Base-by-base conservation (phyloP, 1,284 basidiomycete species). In the Thelephora terrestris region DNA sequence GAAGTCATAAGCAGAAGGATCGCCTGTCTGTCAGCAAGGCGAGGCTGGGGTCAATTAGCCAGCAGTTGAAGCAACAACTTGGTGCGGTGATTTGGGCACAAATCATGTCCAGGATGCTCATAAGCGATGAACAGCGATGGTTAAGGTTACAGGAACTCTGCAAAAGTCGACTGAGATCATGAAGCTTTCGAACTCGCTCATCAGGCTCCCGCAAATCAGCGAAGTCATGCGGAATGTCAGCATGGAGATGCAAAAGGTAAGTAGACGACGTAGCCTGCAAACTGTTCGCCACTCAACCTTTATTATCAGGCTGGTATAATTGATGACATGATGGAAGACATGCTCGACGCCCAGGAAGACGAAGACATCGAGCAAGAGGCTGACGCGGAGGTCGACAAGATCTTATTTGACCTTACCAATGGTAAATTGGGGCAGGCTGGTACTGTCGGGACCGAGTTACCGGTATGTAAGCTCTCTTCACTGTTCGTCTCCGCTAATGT, bases 91-190 rank as follows among this genome's bases (percentile, higher is more conserved):
- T 25, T 54, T 36, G 51, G 47, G 17, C 10, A 12, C 35, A 44
- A 37, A 12, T 10, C 12, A 29, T 10, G 32, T 50, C n/a, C 20
- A 14, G 12, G 20, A 5, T 7, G n/a, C 39, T 42, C 9, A 42
- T 7, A 21, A 20, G 7, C 23, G 17, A 40, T 39, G 12, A 25
- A 27, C 18, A 98, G 96, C 96, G 0, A 92, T 98, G 87, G 71
- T 86, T 58, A 99, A 99, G 70, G 91, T 99, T 37, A 98, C 96
- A 2, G 96, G 96, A 7, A 82, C 91, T 20, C 73, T 99, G 57
- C 93, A 97, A 69, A 98, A 94, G 67, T 95, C 91, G 9, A 94
- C 95, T 1, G 95, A 99, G 67, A 98, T 99, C 54, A 99, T 99
- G 95, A 99, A 91, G 69, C 75, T 94, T 29, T 95, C 94, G 4